phyloP scores from a whole-genome alignment of 805 yeast genomes.

The Yamadazyma sp. region DNA sequence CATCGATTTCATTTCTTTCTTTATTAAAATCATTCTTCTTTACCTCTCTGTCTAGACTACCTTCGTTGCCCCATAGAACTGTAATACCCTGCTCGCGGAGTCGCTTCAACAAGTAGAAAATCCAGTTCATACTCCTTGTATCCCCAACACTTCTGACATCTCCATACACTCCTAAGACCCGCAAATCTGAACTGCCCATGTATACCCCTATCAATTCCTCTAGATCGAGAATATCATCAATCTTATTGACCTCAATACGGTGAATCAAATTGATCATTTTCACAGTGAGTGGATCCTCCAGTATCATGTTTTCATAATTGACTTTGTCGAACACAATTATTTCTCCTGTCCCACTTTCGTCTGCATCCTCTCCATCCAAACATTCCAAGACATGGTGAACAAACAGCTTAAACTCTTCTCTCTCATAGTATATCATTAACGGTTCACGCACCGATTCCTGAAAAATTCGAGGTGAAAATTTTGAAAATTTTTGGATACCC shows the following conservation, averaged over 20 bases:
- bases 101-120: constrained; percentile 5
- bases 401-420: constrained; percentile 1
- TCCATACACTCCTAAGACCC: constrained; percentile 5
- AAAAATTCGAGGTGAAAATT: constrained; percentile 8
- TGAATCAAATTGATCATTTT: constrained; percentile 2
- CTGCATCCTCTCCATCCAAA: no score
- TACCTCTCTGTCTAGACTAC: not conserved
- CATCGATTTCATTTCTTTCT: no score
- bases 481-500: constrained; percentile 2
- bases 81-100: not conserved
- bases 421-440: constrained; percentile 5
- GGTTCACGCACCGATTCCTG: not conserved
- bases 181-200: not conserved
- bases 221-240: not conserved
- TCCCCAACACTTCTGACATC: not conserved
- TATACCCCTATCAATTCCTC: not conserved
- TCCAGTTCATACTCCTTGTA: constrained; percentile 7
- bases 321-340: constrained; percentile 7
- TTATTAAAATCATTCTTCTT: no score
- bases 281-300: not conserved
- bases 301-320: constrained; percentile 3
- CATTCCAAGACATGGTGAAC: not conserved
- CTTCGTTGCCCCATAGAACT: constrained; percentile 1
- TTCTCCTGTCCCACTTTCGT: no score
- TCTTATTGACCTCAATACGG: constrained; percentile 1